Conservation (phyloP, 495 filamentous ascomycete genomes). For the Lepidopterella palustris region DNA sequence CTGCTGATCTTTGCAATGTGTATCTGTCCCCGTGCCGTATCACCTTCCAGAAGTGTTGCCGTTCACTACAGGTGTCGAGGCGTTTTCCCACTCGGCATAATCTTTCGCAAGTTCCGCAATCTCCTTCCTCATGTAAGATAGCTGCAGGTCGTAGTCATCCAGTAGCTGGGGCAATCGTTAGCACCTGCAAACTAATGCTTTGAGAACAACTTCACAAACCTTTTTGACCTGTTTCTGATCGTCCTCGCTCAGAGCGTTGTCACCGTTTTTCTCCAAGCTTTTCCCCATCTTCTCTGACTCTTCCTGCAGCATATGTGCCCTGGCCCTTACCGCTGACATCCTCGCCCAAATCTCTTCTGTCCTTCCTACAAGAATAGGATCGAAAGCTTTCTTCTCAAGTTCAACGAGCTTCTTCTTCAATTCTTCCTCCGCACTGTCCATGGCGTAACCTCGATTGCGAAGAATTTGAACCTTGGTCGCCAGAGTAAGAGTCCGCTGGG, state of each 20-base stretch:
- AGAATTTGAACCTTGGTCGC: conserved; percentile 89
- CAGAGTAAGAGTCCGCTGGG: conserved; percentile 72
- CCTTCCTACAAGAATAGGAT: conserved; percentile 75
- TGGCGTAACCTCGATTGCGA: conserved; percentile 83
- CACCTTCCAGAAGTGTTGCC: neutral
- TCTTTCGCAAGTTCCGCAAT: conserved; percentile 70
- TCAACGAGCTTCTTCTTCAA: conserved; percentile 73
- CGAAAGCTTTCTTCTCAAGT: conserved; percentile 69
- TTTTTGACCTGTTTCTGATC: conserved; percentile 75
- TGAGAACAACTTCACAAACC: too few species aligned
- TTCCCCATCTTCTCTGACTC: conserved; percentile 66
- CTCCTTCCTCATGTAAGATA: conserved; percentile 77
- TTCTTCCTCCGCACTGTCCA: conserved; percentile 86
- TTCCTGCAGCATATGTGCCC: conserved; percentile 67
- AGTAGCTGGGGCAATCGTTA: conserved; percentile 64
- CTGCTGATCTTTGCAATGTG: neutral
- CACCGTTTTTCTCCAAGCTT: conserved; percentile 39
- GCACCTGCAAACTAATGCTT: too few species aligned
- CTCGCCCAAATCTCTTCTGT: conserved; percentile 96
- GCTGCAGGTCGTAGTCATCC: conserved; percentile 81
- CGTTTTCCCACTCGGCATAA: conserved; percentile 67
- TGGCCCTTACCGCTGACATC: conserved; percentile 76
- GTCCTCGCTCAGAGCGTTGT: conserved; percentile 64
- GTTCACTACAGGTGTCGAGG: neutral
- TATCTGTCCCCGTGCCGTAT: neutral